Percentiles rank a stretch among this genome's conserved stretches.
Conservation (phyloP, 305 asterid genomes). For the Caryopteris hybrid region DNA sequence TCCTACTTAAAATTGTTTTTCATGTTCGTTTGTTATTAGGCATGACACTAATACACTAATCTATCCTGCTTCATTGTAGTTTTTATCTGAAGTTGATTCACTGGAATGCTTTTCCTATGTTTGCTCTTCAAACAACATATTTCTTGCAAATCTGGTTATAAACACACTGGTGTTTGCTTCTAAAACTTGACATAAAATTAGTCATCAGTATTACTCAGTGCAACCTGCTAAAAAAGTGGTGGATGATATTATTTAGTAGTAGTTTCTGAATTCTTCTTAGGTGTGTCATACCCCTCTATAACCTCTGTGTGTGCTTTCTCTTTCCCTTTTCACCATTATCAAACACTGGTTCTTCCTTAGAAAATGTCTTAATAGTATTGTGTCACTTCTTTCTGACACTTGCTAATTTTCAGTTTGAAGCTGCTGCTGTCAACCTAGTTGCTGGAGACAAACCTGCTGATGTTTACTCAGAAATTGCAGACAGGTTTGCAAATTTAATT, state of each 20-base stretch:
- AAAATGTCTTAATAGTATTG: conserved; percentile 1
- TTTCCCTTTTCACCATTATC: neutral
- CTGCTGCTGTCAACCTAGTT: conserved; percentile 89
- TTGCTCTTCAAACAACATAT: neutral
- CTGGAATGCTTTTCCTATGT: neutral
- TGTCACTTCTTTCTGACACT: conserved; percentile 13
- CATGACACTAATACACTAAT: neutral
- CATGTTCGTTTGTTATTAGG: neutral
- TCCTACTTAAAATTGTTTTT: conserved; percentile 1
- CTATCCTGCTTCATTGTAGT: neutral
- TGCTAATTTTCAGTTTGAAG: conserved; percentile 67
- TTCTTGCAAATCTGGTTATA: conserved; percentile 3
- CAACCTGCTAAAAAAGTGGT: neutral
- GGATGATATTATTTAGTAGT: neutral
- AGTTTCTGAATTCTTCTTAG: neutral
- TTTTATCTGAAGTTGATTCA: neutral
- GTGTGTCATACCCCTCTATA: neutral
- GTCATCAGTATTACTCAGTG: neutral
- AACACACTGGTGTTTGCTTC: neutral
- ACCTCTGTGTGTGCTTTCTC: neutral
- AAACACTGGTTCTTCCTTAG: neutral
- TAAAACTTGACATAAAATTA: neutral
- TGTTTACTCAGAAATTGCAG: conserved; percentile 93
- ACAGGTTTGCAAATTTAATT: conserved; percentile 45
- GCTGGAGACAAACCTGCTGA: conserved; percentile 90